Evolutionary conservation across 768 basidiomycete genomes (phyloP).

Genomic region (Pleurotus giganteus): DNA sequence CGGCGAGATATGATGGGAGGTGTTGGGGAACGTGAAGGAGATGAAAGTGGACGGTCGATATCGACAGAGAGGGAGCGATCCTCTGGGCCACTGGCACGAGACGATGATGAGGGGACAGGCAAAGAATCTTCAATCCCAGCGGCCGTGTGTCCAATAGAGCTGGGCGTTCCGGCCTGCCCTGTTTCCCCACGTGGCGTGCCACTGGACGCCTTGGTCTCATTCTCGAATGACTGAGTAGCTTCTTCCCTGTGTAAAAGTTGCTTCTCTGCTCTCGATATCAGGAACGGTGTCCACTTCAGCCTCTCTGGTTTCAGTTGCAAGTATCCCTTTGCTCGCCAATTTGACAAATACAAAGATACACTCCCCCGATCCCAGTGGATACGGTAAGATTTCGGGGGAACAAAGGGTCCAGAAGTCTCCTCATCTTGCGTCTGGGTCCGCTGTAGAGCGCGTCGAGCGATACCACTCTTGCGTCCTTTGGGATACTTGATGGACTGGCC

Average conservation of each 20-base stretch:
- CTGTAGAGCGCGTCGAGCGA: conserved; percentile 63
- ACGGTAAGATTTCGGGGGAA: conserved; percentile 67
- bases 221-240: neutral
- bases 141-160: neutral
- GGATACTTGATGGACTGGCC: conserved; percentile 77
- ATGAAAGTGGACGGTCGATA: neutral
- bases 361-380: conserved; percentile 71
- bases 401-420: conserved; percentile 49
- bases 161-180: conserved; percentile 1
- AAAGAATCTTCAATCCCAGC: conserved; percentile 1
- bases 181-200: conserved; percentile 4
- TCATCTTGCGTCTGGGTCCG: conserved; percentile 50
- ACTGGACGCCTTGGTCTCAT: neutral
- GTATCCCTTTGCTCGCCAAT: conserved; percentile 80
- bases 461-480: conserved; percentile 64
- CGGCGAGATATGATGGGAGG: neutral
- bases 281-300: conserved; percentile 94
- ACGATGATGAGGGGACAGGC: neutral
- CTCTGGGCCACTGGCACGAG: neutral
- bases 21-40: neutral
- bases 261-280: conserved; percentile 48
- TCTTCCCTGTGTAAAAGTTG: conserved; percentile 9
- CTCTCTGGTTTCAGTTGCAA: conserved; percentile 74
- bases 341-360: conserved; percentile 62
- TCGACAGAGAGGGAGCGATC: neutral